Evolutionary conservation across 1,284 basidiomycete genomes (phyloP).

Genomic region (Leccinum subrobustum): DNA sequence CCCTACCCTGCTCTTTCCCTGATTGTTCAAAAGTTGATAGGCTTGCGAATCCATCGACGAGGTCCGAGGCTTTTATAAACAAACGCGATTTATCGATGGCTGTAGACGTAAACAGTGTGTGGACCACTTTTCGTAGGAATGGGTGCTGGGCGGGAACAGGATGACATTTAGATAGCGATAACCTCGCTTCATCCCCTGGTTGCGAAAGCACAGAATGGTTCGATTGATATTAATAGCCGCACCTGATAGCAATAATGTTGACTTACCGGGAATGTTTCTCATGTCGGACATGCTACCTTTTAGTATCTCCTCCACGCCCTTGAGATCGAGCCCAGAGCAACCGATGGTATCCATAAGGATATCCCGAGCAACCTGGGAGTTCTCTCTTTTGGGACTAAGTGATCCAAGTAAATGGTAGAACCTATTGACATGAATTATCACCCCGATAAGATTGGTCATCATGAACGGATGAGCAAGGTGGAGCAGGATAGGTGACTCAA

Average conservation of each 20-base stretch:
- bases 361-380: slow-evolving; percentile 59
- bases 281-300: slow-evolving; percentile 33
- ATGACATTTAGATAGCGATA: slow-evolving; percentile 53
- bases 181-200: slow-evolving; percentile 48
- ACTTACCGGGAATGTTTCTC: slow-evolving; percentile 25
- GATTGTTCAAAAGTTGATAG: slow-evolving; percentile 30
- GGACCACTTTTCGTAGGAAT: slow-evolving; percentile 43
- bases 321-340: slow-evolving; percentile 61
- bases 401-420: slow-evolving; percentile 53
- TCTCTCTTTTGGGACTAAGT: slow-evolving; percentile 54
- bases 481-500: slow-evolving; percentile 46
- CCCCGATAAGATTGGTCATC: slow-evolving; percentile 47
- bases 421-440: slow-evolving; percentile 54
- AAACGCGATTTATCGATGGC: slow-evolving; percentile 60
- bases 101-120: slow-evolving; percentile 45
- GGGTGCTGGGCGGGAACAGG: slow-evolving; percentile 46
- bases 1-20: slow-evolving; percentile 45
- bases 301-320: slow-evolving; percentile 47
- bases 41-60: slow-evolving; percentile 55
- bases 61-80: slow-evolving; percentile 67
- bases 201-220: slow-evolving; percentile 2
- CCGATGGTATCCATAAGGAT: slow-evolving; percentile 60
- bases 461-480: slow-evolving; percentile 61
- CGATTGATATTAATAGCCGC: background rate
- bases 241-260: background rate